A percentile compares a stretch with the other conserved stretches of the same genome.
Conservation (phyloP, 768 basidiomycete species). For the Guyanaporus albipodus region DNA sequence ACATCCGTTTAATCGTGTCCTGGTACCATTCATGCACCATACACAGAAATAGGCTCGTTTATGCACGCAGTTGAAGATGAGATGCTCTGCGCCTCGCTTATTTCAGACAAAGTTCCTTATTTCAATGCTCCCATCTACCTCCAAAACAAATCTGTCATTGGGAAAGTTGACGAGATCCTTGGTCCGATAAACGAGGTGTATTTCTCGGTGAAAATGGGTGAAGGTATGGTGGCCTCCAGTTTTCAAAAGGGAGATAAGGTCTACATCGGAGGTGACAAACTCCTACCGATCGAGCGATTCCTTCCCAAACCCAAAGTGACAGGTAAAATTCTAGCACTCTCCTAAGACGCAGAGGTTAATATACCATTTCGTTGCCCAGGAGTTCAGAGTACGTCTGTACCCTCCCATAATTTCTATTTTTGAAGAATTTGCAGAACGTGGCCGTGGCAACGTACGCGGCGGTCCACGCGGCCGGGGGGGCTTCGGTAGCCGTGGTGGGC, state of each 20-base stretch:
- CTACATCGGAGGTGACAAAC: conserved; percentile 95
- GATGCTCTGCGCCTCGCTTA: conserved; percentile 88
- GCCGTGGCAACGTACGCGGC: conserved; percentile 35
- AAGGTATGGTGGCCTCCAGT: conserved; percentile 91
- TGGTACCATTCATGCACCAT: conserved; percentile 6
- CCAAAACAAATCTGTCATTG: conserved; percentile 92
- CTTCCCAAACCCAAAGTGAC: conserved; percentile 89
- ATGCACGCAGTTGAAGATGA: conserved; percentile 96
- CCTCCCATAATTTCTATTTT: conserved; percentile 5
- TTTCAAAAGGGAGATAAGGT: conserved; percentile 99
- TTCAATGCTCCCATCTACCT: conserved; percentile 99
- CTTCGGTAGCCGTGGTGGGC: conserved; percentile 32
- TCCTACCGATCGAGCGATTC: conserved; percentile 94
- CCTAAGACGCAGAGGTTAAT: conserved; percentile 6
- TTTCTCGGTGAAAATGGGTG: conserved; percentile 96
- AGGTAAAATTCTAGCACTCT: conserved; percentile 47
- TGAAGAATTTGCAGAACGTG: conserved; percentile 44
- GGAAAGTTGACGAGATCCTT: conserved; percentile 99
- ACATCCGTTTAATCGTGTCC: neutral
- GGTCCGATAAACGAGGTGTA: conserved; percentile 98
- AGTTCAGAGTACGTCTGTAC: conserved; percentile 10
- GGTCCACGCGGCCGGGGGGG: conserved; percentile 26
- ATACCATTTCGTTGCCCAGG: conserved; percentile 24
- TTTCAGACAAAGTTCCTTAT: conserved; percentile 91
- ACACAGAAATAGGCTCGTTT: conserved; percentile 87